Conservation (phyloP, 139 green algal species). For the Chlorella sp. region DNA sequence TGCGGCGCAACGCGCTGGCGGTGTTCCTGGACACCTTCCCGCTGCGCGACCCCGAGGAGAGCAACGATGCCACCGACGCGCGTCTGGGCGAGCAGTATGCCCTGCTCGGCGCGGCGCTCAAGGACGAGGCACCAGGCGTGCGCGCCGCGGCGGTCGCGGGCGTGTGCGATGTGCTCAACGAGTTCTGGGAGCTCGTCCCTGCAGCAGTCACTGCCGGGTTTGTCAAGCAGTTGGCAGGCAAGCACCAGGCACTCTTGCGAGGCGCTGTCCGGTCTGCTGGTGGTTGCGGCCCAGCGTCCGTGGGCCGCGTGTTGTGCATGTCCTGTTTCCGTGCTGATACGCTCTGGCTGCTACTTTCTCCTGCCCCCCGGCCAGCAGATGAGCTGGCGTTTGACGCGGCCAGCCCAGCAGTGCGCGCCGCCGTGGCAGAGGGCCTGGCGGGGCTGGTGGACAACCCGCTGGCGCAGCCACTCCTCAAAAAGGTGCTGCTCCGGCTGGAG, state of each 20-base stretch:
- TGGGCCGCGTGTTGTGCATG: too few species aligned
- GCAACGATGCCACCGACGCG: conserved; percentile 60
- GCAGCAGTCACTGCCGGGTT: conserved; percentile 57
- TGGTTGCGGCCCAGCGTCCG: too few species aligned
- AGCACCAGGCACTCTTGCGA: background rate
- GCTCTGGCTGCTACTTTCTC: too few species aligned
- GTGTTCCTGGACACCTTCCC: conserved; percentile 82
- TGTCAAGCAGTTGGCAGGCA: conserved; percentile 63
- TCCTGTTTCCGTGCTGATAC: too few species aligned
- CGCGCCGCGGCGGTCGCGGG: conserved; percentile 58
- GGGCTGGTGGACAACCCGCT: conserved; percentile 70
- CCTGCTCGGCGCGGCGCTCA: conserved; percentile 48
- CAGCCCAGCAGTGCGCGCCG: conserved; percentile 46
- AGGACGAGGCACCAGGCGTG: conserved; percentile 66
- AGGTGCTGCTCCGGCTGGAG: conserved; percentile 13
- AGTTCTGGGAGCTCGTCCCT: conserved; percentile 87
- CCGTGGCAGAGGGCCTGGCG: conserved; percentile 63
- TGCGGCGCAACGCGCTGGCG: conserved; percentile 75
- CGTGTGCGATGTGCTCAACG: conserved; percentile 59
- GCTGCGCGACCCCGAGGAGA: conserved; percentile 48
- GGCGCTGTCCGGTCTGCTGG: too few species aligned
- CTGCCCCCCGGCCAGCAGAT: too few species aligned
- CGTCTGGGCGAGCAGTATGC: conserved; percentile 66
- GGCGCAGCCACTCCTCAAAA: conserved; percentile 71
- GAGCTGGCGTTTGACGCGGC: conserved; percentile 70